Evolutionary conservation across 2,329 filamentous ascomycete genomes (phyloP).

Genomic region (Ceratocystis destructans): DNA sequence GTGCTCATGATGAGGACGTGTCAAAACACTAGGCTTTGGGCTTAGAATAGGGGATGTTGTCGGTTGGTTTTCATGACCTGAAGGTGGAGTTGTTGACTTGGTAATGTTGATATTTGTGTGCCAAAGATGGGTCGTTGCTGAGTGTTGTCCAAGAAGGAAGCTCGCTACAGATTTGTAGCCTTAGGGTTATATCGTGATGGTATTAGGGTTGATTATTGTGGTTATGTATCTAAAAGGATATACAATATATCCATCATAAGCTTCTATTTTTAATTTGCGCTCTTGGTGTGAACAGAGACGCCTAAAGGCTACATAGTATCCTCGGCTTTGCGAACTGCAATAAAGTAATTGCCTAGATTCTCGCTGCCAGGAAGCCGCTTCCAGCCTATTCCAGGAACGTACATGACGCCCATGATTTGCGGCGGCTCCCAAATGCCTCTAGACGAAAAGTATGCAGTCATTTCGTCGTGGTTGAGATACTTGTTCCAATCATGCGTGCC

Average conservation of each 20-base stretch:
- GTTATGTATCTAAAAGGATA: neutral
- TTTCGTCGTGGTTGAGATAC: constrained; percentile 79
- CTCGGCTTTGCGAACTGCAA: constrained; percentile 50
- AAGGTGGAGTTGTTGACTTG: neutral
- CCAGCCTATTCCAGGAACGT: constrained; percentile 85
- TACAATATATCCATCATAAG: neutral
- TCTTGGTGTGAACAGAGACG: neutral
- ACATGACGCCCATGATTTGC: constrained; percentile 66
- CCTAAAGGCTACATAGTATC: neutral
- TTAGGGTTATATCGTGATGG: neutral
- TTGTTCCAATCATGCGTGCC: constrained; percentile 96
- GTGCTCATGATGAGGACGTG: constrained; percentile 20
- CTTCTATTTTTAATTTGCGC: neutral
- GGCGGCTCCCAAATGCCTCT: constrained; percentile 45
- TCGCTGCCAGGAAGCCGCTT: constrained; percentile 69
- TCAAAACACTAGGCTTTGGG: neutral
- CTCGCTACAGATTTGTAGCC: neutral
- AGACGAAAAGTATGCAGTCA: constrained; percentile 42
- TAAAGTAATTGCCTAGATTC: constrained; percentile 89
- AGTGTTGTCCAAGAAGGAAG: neutral
- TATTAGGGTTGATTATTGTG: neutral
- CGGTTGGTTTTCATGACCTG: neutral
- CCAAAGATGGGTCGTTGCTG: neutral
- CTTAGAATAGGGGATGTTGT: neutral
- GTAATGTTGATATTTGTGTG: neutral